Conservation (phyloP, 768 basidiomycete species). For the Leccinum fibrillosum region DNA sequence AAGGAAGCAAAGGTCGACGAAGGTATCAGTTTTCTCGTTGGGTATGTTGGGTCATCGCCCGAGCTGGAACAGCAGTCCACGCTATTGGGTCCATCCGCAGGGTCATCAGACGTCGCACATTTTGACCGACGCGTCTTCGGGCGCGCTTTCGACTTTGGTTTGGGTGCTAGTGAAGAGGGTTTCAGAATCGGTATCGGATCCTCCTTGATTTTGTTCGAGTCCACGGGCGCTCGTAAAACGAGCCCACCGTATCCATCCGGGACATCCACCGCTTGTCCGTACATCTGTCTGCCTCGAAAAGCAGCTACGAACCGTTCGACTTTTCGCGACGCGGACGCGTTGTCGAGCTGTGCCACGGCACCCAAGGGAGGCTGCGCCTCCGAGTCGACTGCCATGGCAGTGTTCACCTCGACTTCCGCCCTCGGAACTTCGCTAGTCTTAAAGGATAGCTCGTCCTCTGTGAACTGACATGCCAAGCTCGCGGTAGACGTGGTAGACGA, state of each 20-base stretch:
- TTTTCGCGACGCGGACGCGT: background rate
- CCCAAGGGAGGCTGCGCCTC: slow-evolving; percentile 12
- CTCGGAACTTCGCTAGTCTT: background rate
- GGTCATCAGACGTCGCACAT: slow-evolving; percentile 29
- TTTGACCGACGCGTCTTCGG: slow-evolving; percentile 13
- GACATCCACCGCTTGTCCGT: slow-evolving; percentile 58
- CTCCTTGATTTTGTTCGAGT: slow-evolving; percentile 17
- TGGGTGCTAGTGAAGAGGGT: slow-evolving; percentile 1
- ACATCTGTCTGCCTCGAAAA: slow-evolving; percentile 74
- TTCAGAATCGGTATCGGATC: slow-evolving; percentile 1
- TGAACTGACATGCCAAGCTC: background rate
- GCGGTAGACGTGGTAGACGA: slow-evolving; percentile 8
- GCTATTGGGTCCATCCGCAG: slow-evolving; percentile 23
- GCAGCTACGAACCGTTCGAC: slow-evolving; percentile 45
- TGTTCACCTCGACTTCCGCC: background rate
- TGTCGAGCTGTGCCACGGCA: background rate
- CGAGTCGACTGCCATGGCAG: slow-evolving; percentile 1
- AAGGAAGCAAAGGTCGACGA: slow-evolving; percentile 60
- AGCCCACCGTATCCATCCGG: slow-evolving; percentile 70
- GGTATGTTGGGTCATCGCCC: background rate
- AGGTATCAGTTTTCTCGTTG: slow-evolving; percentile 40
- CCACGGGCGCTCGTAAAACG: slow-evolving; percentile 41
- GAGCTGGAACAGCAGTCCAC: slow-evolving; percentile 17
- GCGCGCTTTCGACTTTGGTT: slow-evolving; percentile 14
- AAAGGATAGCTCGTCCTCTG: background rate